phyloP scores from a whole-genome alignment of 495 filamentous ascomycete species.

The Penicillium desertorum region DNA sequence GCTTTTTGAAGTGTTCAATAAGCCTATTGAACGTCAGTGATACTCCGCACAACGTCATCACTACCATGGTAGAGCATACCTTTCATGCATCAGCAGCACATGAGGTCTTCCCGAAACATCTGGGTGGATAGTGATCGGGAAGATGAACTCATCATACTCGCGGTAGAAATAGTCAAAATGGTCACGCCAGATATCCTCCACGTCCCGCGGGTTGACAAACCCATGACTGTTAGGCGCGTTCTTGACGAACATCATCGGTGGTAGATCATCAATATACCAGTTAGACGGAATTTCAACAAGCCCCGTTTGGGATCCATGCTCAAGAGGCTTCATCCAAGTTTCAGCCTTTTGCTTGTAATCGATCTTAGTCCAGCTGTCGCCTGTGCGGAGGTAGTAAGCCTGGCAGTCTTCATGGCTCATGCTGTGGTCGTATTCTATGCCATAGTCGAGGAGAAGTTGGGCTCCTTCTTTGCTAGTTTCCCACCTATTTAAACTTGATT shows the following conservation, averaged over 20 bases:
- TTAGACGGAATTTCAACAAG: slow-evolving; percentile 65
- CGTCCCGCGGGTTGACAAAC: slow-evolving; percentile 57
- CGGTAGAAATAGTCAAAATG: slow-evolving; percentile 68
- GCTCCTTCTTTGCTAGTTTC: slow-evolving; percentile 64
- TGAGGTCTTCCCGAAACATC: slow-evolving; percentile 66
- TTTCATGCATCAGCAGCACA: slow-evolving; percentile 63
- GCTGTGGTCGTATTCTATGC: slow-evolving; percentile 67
- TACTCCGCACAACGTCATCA: neutral
- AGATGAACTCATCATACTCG: slow-evolving; percentile 67
- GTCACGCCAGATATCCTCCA: slow-evolving; percentile 58
- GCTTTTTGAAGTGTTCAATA: slow-evolving; percentile 70
- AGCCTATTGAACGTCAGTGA: slow-evolving; percentile 36
- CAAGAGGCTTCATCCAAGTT: slow-evolving; percentile 66
- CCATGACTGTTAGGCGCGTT: slow-evolving; percentile 56
- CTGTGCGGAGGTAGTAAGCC: slow-evolving; percentile 60
- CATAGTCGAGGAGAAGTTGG: slow-evolving; percentile 63
- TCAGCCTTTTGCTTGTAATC: slow-evolving; percentile 57
- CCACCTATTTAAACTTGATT: slow-evolving; percentile 44
- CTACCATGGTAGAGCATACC: slow-evolving; percentile 18
- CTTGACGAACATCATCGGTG: slow-evolving; percentile 63
- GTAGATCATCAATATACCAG: slow-evolving; percentile 67
- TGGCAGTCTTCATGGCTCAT: slow-evolving; percentile 67
- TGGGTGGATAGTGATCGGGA: slow-evolving; percentile 67
- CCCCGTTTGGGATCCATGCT: slow-evolving; percentile 50
- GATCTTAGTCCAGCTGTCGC: slow-evolving; percentile 61